phyloP scores from a whole-genome alignment of 192 early-diverging fungal genomes.

The Coemansia sp. region DNA sequence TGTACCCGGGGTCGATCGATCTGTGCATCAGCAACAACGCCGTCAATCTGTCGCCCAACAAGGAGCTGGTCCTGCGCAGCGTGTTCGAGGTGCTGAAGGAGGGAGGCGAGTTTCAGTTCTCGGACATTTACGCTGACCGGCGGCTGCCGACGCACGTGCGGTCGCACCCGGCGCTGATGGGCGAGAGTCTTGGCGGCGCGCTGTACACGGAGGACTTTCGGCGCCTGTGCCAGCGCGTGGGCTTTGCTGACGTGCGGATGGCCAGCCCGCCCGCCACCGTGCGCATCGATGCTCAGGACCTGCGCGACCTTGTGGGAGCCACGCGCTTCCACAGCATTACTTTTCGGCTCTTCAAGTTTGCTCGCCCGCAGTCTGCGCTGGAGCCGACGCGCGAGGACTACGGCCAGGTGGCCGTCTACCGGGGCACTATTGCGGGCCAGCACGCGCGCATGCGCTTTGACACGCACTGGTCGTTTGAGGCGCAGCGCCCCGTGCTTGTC shows the following conservation, averaged over 20 bases:
- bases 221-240: slow-evolving; percentile 33
- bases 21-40: slow-evolving; percentile 57
- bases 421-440: slow-evolving; percentile 51
- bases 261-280: slow-evolving; percentile 37
- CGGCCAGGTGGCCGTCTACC: slow-evolving; percentile 48
- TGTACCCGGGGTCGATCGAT: slow-evolving; percentile 43
- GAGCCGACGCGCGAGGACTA: slow-evolving; percentile 56
- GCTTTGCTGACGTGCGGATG: slow-evolving; percentile 36
- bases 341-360: slow-evolving; percentile 48
- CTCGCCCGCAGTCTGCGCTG: slow-evolving; percentile 40
- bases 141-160: slow-evolving; percentile 43
- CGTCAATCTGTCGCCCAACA: slow-evolving; percentile 59
- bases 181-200: slow-evolving; percentile 55
- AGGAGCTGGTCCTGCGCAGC: slow-evolving; percentile 48
- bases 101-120: slow-evolving; percentile 56
- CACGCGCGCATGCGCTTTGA: slow-evolving; percentile 34
- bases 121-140: slow-evolving; percentile 55
- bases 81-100: slow-evolving; percentile 39
- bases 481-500: slow-evolving; percentile 38
- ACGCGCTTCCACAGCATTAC: slow-evolving; percentile 50
- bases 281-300: slow-evolving; percentile 36
- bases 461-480: slow-evolving; percentile 44
- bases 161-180: slow-evolving; percentile 46
- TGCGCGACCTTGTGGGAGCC: slow-evolving; percentile 36
- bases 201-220: slow-evolving; percentile 49